phyloP scores from a whole-genome alignment of 192 early-diverging fungal species.

The Gonapodya prolifera region DNA sequence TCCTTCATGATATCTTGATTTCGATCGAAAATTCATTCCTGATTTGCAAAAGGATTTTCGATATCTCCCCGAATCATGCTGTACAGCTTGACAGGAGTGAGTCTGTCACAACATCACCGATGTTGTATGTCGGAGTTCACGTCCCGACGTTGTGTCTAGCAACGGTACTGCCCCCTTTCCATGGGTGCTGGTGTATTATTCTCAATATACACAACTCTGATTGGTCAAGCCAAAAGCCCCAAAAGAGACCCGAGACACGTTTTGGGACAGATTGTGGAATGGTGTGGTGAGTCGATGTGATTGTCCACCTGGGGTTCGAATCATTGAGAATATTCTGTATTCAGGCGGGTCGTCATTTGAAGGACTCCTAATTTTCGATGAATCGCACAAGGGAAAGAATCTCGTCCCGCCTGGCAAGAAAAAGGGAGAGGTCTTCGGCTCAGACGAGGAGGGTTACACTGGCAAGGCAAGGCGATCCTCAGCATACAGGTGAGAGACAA shows the following conservation, averaged over 20 bases:
- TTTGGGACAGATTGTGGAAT: not conserved
- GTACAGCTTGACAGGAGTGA: not conserved
- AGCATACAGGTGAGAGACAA: not conserved
- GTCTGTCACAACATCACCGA: not conserved
- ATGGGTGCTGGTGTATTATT: not conserved
- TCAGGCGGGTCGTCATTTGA: not conserved
- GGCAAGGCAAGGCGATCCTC: not conserved
- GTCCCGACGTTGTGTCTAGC: not conserved
- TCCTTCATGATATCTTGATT: too few relatives aligned
- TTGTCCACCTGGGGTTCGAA: too few relatives aligned
- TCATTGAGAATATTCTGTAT: too few relatives aligned
- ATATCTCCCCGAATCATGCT: too few relatives aligned
- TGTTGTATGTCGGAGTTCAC: not conserved
- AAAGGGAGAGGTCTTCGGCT: not conserved
- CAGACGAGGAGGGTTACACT: not conserved
- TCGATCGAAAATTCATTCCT: too few relatives aligned
- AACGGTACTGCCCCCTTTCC: not conserved
- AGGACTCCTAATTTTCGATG: slow-evolving; percentile 1
- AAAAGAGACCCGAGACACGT: not conserved
- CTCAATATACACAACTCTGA: not conserved
- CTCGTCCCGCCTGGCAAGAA: slow-evolving; percentile 2
- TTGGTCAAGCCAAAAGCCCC: not conserved
- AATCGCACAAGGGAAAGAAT: not conserved
- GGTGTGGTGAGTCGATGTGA: not conserved
- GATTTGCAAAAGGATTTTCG: too few relatives aligned